Base-by-base conservation (phyloP, 768 basidiomycete genomes). In the Pholiota conissans region DNA sequence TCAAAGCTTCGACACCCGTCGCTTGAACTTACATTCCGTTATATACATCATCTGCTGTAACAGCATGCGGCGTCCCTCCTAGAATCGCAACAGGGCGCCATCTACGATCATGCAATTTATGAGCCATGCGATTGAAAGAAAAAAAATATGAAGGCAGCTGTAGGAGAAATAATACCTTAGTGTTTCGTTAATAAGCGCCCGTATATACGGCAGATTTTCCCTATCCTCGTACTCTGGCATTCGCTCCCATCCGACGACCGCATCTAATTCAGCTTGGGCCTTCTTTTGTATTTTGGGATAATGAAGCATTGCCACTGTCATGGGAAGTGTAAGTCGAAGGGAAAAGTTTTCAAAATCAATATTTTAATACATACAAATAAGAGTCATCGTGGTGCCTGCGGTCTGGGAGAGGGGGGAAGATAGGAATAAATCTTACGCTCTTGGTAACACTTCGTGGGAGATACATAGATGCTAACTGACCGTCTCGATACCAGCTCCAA, bases 401-500 rank as follows among this genome's bases (percentile, higher is more conserved):
- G 73, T 76, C 69, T 75, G 30, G 3, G 27, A 16, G 26, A n/a
- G 2, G 9, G 16, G 18, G 8, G 3, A 45, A n/a, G n/a, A n/a
- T n/a, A n/a, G n/a, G n/a, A n/a, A n/a, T n/a, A n/a, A n/a, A n/a
- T n/a, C n/a, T n/a, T n/a, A n/a, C n/a, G n/a, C n/a, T n/a, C n/a
- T n/a, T 45, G 6, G 3, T 52, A 14, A 54, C 16, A 24, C 11
- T 32, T 26, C 24, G 16, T 54, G n/a, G 9, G 37, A 18, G 4
- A 9, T 26, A 14, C n/a, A 24, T 5, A 20, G 18, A 45, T n/a
- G 8, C 2, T 24, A 13, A 64, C 69, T 49, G 30, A 77, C 76
- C 39, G 77, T 78, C 50, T 79, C 79, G 16, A 76, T 78, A 0
- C 79, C 79, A 24, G 79, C 79, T 2, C 76, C 77, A 58, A 81